These are phyloP conservation scores for Solanum stenotomum DNA, from an alignment of 257 asterid species.

Conservation along the genomic window DNA sequence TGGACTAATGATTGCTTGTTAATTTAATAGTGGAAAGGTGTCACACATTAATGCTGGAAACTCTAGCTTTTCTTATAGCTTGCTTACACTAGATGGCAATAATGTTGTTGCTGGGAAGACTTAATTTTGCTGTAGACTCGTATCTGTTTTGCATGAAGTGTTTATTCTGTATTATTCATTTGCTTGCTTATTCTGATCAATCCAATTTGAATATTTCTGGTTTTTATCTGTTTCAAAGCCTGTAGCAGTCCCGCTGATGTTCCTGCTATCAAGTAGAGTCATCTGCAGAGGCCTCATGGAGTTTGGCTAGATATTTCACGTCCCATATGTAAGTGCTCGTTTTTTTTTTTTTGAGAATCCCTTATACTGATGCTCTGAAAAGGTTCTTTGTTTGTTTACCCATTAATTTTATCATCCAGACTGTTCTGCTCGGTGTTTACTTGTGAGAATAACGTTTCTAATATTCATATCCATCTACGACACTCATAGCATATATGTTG, in stretches of 20 bases:
- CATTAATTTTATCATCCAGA: not conserved
- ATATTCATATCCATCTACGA: not conserved
- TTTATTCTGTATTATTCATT: too few relatives aligned
- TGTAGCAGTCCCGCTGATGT: not conserved
- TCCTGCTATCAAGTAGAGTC: not conserved
- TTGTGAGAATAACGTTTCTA: not conserved
- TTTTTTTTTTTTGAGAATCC: not conserved
- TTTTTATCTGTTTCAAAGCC: not conserved
- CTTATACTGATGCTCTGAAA: not conserved
- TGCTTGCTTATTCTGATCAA: not conserved
- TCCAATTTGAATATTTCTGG: not conserved
- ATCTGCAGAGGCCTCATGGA: not conserved
- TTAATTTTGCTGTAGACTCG: not conserved
- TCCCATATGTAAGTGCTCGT: not conserved
- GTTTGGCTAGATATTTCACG: not conserved
- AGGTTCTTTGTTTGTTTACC: not conserved
- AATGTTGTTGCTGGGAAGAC: conserved; percentile 31
- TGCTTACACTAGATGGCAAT: conserved; percentile 66
- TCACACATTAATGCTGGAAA: conserved; percentile 52
- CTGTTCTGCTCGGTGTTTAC: not conserved
- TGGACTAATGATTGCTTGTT: not conserved
- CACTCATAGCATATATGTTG: not conserved
- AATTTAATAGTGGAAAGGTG: conserved; percentile 53
- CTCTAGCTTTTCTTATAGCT: conserved; percentile 45
- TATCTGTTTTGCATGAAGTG: not conserved